phyloP scores from a whole-genome alignment of 1,284 basidiomycete species.

The Ganoderma boninense region DNA sequence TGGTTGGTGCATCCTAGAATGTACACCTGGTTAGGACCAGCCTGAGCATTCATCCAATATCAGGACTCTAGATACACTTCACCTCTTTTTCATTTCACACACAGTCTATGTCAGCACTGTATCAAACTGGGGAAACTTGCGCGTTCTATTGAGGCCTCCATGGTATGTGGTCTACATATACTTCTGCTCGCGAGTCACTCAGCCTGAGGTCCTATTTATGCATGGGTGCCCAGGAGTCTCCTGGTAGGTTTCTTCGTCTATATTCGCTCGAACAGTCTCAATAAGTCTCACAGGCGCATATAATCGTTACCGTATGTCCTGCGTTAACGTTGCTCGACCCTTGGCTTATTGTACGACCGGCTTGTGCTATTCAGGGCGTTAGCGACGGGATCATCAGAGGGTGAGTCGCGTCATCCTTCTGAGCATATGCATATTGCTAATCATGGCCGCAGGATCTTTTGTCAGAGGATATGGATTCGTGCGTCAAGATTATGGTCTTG shows the following conservation, averaged over 20 bases:
- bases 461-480: conserved; percentile 27
- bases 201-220: neutral
- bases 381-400: conserved; percentile 20
- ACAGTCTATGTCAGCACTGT: conserved; percentile 22
- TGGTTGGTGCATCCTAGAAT: neutral
- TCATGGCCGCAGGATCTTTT: conserved; percentile 17
- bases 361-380: conserved; percentile 2
- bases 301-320: conserved; percentile 17
- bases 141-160: conserved; percentile 9
- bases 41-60: neutral
- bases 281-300: conserved; percentile 9
- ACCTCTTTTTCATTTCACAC: conserved; percentile 22
- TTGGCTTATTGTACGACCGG: neutral
- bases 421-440: neutral
- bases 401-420: neutral
- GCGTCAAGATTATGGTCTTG: neutral
- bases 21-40: neutral
- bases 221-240: conserved; percentile 8
- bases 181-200: neutral
- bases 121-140: conserved; percentile 11
- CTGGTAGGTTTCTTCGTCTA: conserved; percentile 2
- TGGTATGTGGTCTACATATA: conserved; percentile 7
- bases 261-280: neutral
- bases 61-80: conserved; percentile 26
- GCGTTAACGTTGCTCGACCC: neutral